Base-by-base conservation (phyloP, 2,329 filamentous ascomycete genomes). In the Aspergillus pseudoviridinutans region DNA sequence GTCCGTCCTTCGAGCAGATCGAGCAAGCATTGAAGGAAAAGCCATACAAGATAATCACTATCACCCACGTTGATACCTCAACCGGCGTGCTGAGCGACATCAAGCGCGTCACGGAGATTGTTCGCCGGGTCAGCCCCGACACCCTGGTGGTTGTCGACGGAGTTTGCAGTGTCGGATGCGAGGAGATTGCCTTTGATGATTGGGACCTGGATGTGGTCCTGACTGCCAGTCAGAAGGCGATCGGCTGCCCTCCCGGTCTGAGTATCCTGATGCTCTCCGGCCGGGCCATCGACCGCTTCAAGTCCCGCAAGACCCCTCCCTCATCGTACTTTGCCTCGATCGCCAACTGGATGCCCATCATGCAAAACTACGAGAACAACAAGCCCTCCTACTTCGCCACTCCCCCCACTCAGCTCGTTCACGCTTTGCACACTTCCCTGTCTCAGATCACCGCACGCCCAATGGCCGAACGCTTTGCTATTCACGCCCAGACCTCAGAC, bases 351-450 rank as follows among this genome's bases (percentile, higher is more conserved):
- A 80, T 92, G 57, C 93, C 93, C 50, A 94, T 99, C 76, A 97
- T 99, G 93, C 87, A 94, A 79, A 97, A 97, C 79, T 99, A 99
- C 77, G 94, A 99, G 80, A 91, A 91, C 63, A 91, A 92, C 81
- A 99, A 97, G 80, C 86, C 94, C 41, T 96, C 92, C 2, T 99
- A 99, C 82, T 99, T 99, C 71, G 94, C 94, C 41, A 99, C 94
- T 1, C 94, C 94, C 0, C 92, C 92, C 4, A 94, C 94, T 14
- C 94, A 99, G 78, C 85, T 99, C 52, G 83, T 99, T 66, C 93
- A 90, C 76, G 94, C 94, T 50, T 84, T 99, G 38, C 89, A 99
- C 82, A 96, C 92, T 8, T 84, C 92, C 2, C 82, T 99, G 28
- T 88, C 82, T 56, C 91, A 96, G 75, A 94, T 97, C 70, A 84